Evolutionary conservation across 495 filamentous ascomycete species (phyloP).

Genomic region (Penicillium ucsense): DNA sequence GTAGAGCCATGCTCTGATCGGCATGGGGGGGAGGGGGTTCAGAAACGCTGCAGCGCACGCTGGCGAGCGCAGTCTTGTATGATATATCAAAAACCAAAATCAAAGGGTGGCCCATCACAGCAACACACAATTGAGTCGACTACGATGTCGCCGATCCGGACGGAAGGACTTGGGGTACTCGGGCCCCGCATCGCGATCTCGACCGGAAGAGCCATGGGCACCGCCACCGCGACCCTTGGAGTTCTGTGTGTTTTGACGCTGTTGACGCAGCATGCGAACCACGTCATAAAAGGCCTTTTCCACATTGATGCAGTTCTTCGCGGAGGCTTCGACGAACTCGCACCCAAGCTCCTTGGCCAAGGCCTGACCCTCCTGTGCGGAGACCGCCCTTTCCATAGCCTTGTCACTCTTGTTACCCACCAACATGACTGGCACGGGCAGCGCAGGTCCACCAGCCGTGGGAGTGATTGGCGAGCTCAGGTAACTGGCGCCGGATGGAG

Average conservation of each 20-base stretch:
- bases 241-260: conserved; percentile 51
- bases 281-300: conserved; percentile 99
- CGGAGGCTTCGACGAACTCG: conserved; percentile 96
- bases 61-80: no score
- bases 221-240: conserved; percentile 31
- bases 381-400: conserved; percentile 90
- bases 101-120: conserved; percentile 21
- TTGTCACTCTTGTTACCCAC: conserved; percentile 98
- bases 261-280: conserved; percentile 75
- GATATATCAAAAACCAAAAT: neutral
- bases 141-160: conserved; percentile 32
- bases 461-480: conserved; percentile 56
- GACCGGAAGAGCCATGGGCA: conserved; percentile 23
- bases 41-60: no score
- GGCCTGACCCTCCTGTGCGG: conserved; percentile 89
- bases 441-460: conserved; percentile 45
- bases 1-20: no score
- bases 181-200: conserved; percentile 31
- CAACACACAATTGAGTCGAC: conserved; percentile 30
- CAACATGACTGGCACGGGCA: conserved; percentile 88
- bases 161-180: conserved; percentile 36
- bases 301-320: conserved; percentile 99
- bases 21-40: no score
- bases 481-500: conserved; percentile 48
- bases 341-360: conserved; percentile 87